These are phyloP conservation scores for Uronychia binucleata DNA, from an alignment of 73 alveolate species.

Conservation along the genomic window DNA sequence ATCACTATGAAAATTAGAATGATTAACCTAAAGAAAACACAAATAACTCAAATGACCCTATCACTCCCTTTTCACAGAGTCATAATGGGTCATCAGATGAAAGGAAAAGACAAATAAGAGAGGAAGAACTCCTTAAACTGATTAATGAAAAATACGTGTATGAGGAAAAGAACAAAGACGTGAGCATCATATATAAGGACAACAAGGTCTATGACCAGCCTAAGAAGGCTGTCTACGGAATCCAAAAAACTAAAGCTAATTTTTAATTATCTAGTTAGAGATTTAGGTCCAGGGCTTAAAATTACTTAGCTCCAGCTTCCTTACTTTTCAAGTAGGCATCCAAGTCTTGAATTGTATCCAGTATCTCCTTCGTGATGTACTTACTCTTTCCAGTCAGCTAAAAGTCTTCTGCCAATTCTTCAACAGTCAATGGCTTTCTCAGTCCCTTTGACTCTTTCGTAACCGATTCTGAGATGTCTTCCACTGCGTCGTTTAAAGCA, in stretches of 20 bases:
- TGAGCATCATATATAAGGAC: conserved; percentile 25
- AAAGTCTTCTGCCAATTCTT: background rate
- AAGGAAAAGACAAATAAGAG: conserved; percentile 16
- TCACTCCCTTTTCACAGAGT: too few species aligned
- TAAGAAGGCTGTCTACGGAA: conserved; percentile 40
- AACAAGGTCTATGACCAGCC: conserved; percentile 32
- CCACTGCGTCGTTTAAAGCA: background rate
- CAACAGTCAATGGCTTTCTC: background rate
- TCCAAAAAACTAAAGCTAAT: conserved; percentile 2
- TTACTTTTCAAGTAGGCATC: background rate
- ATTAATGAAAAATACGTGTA: conserved; percentile 12
- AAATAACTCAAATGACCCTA: background rate
- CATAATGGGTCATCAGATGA: background rate
- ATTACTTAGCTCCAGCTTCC: background rate
- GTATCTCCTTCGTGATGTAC: conserved; percentile 1
- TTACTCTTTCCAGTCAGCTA: background rate
- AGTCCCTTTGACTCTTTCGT: background rate
- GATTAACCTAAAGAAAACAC: background rate
- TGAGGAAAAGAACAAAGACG: conserved; percentile 35
- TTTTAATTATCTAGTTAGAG: conserved; percentile 1
- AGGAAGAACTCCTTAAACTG: conserved; percentile 22
- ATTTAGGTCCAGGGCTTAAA: background rate
- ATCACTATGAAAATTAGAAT: background rate
- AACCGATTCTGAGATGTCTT: background rate
- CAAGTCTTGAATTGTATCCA: background rate